Base-by-base conservation (phyloP, 306 rosid species). In the Clitoria ternatea region DNA sequence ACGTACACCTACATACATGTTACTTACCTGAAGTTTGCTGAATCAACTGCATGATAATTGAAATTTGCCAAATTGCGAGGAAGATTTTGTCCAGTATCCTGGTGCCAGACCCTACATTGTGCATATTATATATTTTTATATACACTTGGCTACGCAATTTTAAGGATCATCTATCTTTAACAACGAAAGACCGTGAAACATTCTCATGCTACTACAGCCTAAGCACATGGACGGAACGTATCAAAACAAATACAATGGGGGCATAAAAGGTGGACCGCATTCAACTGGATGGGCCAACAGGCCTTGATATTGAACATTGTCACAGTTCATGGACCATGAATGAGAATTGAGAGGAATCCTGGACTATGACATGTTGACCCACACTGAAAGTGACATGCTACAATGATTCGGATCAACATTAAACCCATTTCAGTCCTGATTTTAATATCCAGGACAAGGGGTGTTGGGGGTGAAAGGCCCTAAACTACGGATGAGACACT, bases 341-440 rank as follows among this genome's bases (percentile, higher is more conserved):
- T 9, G 7, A 45, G 42, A 23, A 61, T 47, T 69, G 61, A 36
- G 61, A 36, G 44, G 5, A 55, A 32, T 60, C 59, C 50, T 23
- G 29, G 57, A 61, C 33, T 40, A 72, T 42, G 73, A 53, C 70
- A 50, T 22, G 17, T 39, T 36, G 79, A 77, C 82, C 79, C 70
- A 66, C 79, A 14, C n/a, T 72, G 79, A 77, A 52, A 27, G 30
- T 43, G 76, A 72, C 69, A 26, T 30, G 18, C 75, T 39, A 30
- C n/a, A n/a, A n/a, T n/a, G n/a, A n/a, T n/a, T n/a, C n/a, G n/a
- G n/a, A n/a, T n/a, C n/a, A n/a, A n/a, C n/a, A n/a, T n/a, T n/a
- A n/a, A n/a, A n/a, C n/a, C n/a, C n/a, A n/a, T n/a, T n/a, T n/a
- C n/a, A n/a, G n/a, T n/a, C n/a, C n/a, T n/a, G n/a, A n/a, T n/a